A percentile compares a stretch with the other conserved stretches of the same genome.
Evolutionary conservation across 2,329 filamentous ascomycete species (phyloP).

Genomic region (Claviceps capensis): DNA sequence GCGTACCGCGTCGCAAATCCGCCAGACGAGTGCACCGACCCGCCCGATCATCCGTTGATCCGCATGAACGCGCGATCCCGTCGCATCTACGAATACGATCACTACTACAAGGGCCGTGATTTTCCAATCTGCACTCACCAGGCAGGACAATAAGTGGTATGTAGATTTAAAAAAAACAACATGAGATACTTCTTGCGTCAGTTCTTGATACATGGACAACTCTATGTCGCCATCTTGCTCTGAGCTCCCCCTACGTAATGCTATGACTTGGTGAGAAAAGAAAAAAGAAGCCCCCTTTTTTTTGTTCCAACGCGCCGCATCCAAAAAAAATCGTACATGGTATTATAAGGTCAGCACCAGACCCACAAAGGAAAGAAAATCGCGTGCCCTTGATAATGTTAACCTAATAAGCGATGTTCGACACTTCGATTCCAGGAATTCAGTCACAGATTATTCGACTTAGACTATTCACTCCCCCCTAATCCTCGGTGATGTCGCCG

Average conservation of each 20-base stretch:
- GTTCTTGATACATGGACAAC: constrained; percentile 2
- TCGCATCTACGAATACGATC: too few species aligned
- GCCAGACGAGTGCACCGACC: too few species aligned
- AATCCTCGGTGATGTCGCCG: constrained; percentile 87
- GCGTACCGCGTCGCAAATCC: too few species aligned
- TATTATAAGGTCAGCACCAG: not conserved
- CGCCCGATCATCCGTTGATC: not conserved
- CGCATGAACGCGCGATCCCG: not conserved
- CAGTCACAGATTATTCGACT: too few species aligned
- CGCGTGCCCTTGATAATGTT: too few species aligned
- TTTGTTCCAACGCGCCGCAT: not conserved
- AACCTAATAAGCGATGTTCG: too few species aligned
- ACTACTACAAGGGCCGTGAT: too few species aligned
- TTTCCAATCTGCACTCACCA: too few species aligned
- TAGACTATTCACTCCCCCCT: constrained; percentile 12
- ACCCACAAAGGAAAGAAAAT: not conserved
- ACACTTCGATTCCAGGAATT: too few species aligned
- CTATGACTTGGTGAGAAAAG: not conserved
- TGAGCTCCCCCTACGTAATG: not conserved
- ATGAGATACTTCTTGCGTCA: not conserved
- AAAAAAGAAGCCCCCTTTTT: not conserved
- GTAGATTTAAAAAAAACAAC: too few species aligned
- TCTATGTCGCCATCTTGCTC: not conserved
- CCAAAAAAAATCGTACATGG: not conserved
- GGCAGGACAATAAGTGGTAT: not conserved